These are phyloP conservation scores for Catenaria anguillulae DNA, from an alignment of 371 early-diverging fungal species.

Conservation along the genomic window DNA sequence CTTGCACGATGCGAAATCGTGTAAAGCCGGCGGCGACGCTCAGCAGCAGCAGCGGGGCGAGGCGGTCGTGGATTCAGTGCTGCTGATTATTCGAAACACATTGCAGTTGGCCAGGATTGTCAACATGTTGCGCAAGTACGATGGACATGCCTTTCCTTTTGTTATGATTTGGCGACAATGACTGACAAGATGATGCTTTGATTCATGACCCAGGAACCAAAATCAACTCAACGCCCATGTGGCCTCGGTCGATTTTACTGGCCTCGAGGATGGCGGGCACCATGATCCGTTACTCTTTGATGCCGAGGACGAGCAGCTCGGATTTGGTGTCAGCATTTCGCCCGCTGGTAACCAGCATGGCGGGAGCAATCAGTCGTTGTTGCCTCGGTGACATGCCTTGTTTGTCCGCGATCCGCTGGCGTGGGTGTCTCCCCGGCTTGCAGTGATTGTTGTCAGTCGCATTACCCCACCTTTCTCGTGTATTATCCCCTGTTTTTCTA, in stretches of 20 bases:
- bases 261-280: not conserved
- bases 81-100: slow-evolving; percentile 1
- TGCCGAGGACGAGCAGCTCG: slow-evolving; percentile 1
- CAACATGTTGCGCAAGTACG: slow-evolving; percentile 4
- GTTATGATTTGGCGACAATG: too few relatives aligned
- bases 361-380: too few relatives aligned
- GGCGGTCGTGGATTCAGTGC: not conserved
- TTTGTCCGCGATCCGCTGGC: too few relatives aligned
- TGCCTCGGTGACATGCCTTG: too few relatives aligned
- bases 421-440: too few relatives aligned
- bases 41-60: slow-evolving; percentile 3
- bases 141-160: too few relatives aligned
- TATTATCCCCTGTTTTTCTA: too few relatives aligned
- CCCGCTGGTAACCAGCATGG: too few relatives aligned
- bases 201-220: not conserved
- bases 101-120: not conserved
- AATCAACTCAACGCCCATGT: not conserved
- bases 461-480: too few relatives aligned
- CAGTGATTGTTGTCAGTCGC: too few relatives aligned
- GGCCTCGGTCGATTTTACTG: not conserved
- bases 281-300: not conserved
- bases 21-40: not conserved
- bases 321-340: not conserved
- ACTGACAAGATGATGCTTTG: too few relatives aligned
- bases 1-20: not conserved